Conservation (phyloP, 2,329 filamentous ascomycete species). For the Beauveria varroae region DNA sequence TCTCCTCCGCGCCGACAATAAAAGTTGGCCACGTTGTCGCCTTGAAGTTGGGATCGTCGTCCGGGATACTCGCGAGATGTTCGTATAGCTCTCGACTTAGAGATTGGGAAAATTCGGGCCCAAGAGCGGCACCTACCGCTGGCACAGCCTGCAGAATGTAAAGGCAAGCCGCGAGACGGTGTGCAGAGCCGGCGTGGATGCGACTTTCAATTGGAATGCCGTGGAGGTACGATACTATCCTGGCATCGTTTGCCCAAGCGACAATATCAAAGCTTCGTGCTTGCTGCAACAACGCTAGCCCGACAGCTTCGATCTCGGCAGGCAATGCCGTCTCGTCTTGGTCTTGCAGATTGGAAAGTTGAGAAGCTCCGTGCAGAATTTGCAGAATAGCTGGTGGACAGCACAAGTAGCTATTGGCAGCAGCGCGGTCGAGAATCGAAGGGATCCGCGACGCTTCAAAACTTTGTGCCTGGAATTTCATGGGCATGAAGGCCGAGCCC, state of each 20-base stretch:
- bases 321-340: slow-evolving; percentile 18
- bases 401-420: slow-evolving; percentile 40
- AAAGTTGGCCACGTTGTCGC: slow-evolving; percentile 51
- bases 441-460: slow-evolving; percentile 31
- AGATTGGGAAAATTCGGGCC: slow-evolving; percentile 21
- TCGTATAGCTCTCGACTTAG: slow-evolving; percentile 39
- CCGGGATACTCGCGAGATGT: slow-evolving; percentile 39
- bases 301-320: slow-evolving; percentile 24
- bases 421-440: slow-evolving; percentile 30
- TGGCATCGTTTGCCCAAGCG: slow-evolving; percentile 32
- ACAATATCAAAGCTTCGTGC: slow-evolving; percentile 34
- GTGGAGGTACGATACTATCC: slow-evolving; percentile 26
- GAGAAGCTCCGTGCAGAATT: slow-evolving; percentile 35
- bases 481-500: slow-evolving; percentile 35
- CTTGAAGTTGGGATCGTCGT: slow-evolving; percentile 46
- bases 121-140: slow-evolving; percentile 20
- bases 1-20: slow-evolving; percentile 45
- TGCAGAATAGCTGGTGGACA: slow-evolving; percentile 37
- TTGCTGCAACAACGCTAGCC: slow-evolving; percentile 27
- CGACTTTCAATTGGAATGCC: slow-evolving; percentile 28
- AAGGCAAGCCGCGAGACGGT: slow-evolving; percentile 37
- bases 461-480: slow-evolving; percentile 23
- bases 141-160: slow-evolving; percentile 36
- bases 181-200: slow-evolving; percentile 33
- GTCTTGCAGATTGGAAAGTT: slow-evolving; percentile 26